A percentile compares a stretch with the other conserved stretches of the same genome.
These are phyloP conservation scores for Leccinum longicurvipes DNA, from an alignment of 768 basidiomycete species.

Conservation along the genomic window DNA sequence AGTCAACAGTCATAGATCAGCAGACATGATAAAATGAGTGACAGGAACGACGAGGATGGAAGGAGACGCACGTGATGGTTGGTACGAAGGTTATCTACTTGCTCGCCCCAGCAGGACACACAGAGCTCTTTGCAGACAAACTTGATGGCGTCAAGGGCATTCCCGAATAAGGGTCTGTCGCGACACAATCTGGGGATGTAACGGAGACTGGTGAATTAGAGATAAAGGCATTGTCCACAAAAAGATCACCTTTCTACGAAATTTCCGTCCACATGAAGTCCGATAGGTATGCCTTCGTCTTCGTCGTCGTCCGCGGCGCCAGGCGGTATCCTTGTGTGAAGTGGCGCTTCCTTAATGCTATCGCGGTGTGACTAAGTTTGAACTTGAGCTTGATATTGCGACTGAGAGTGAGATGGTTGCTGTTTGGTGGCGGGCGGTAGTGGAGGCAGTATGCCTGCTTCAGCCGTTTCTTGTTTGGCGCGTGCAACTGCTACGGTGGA, in stretches of 20 bases:
- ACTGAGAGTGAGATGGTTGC: slow-evolving; percentile 8
- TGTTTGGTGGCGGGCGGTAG: slow-evolving; percentile 40
- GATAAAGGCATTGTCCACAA: background rate
- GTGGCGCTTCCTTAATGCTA: slow-evolving; percentile 31
- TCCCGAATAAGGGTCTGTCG: slow-evolving; percentile 69
- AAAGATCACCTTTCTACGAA: slow-evolving; percentile 75
- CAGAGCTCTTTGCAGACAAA: slow-evolving; percentile 98
- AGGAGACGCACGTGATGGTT: slow-evolving; percentile 77
- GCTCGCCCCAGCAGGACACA: slow-evolving; percentile 88
- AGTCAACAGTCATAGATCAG: background rate
- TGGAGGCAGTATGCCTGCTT: slow-evolving; percentile 67
- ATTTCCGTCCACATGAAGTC: slow-evolving; percentile 82
- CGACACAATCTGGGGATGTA: slow-evolving; percentile 58
- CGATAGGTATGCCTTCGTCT: slow-evolving; percentile 75
- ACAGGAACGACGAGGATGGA: background rate
- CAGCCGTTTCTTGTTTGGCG: slow-evolving; percentile 69
- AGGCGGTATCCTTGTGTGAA: slow-evolving; percentile 2
- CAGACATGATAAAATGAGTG: no score
- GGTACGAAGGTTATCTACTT: slow-evolving; percentile 92
- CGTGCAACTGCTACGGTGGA: slow-evolving; percentile 68
- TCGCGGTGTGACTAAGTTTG: slow-evolving; percentile 26
- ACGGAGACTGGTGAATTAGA: background rate
- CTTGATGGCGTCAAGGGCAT: slow-evolving; percentile 89
- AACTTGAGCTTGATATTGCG: background rate
- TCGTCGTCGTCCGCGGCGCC: slow-evolving; percentile 52